Percentiles rank a stretch among this genome's conserved stretches.
phyloP scores from a whole-genome alignment of 1,284 basidiomycete species.

The Malassezia obtusa region DNA sequence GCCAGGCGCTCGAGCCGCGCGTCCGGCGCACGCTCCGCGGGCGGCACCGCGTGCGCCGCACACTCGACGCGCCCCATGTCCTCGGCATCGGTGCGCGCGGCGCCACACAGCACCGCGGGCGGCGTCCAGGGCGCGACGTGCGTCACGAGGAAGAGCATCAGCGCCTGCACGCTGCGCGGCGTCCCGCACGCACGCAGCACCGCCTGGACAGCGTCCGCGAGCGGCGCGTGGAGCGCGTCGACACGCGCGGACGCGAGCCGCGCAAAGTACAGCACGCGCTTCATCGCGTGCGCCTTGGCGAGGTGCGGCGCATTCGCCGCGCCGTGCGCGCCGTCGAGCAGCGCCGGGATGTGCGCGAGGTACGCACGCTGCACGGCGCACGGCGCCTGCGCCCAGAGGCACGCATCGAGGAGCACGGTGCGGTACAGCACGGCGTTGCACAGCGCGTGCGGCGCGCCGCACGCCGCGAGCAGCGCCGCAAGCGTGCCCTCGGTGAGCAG shows the following conservation, averaged over 20 bases:
- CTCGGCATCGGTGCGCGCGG: background rate
- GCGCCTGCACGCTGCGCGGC: background rate
- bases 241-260: constrained; percentile 4
- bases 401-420: constrained; percentile 74
- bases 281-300: constrained; percentile 54
- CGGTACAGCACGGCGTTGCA: constrained; percentile 72
- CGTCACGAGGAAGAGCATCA: background rate
- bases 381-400: constrained; percentile 69
- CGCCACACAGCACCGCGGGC: background rate
- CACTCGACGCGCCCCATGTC: background rate
- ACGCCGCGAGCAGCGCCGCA: constrained; percentile 68
- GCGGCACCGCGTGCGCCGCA: background rate
- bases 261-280: constrained; percentile 61
- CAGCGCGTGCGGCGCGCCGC: constrained; percentile 70
- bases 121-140: background rate
- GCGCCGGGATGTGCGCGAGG: constrained; percentile 66
- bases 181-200: constrained; percentile 55
- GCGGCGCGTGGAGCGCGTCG: background rate
- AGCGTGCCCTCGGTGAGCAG: constrained; percentile 67
- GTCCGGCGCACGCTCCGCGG: background rate
- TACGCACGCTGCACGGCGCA: constrained; percentile 64
- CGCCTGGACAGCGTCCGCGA: constrained; percentile 18
- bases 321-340: constrained; percentile 60
- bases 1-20: background rate
- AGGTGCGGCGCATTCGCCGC: constrained; percentile 35